These are phyloP conservation scores for Penicillium sp. DNA, from an alignment of 2,329 filamentous ascomycete genomes.

Conservation along the genomic window DNA sequence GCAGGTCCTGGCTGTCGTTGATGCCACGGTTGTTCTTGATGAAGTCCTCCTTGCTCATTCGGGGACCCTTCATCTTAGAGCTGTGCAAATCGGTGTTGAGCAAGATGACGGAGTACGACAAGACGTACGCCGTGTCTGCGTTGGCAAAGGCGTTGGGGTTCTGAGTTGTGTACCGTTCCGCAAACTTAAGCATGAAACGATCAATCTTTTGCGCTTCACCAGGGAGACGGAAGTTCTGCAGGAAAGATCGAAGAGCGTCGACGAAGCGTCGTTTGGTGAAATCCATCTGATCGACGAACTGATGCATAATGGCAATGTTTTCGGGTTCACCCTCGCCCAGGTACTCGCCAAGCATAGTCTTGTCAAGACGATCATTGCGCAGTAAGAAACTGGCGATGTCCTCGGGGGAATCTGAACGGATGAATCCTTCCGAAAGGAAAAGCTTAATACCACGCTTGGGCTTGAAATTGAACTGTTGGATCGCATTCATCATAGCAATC, in stretches of 20 bases:
- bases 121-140: constrained; percentile 93
- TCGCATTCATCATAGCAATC: constrained; percentile 85
- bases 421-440: constrained; percentile 83
- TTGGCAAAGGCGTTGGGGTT: constrained; percentile 98
- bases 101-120: constrained; percentile 95
- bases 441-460: constrained; percentile 90
- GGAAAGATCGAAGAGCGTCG: constrained; percentile 84
- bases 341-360: constrained; percentile 89
- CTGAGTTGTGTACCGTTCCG: constrained; percentile 89
- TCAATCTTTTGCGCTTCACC: constrained; percentile 99
- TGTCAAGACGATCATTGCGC: constrained; percentile 82
- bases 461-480: constrained; percentile 96
- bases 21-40: constrained; percentile 99
- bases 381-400: constrained; percentile 86
- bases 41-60: constrained; percentile 96
- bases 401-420: constrained; percentile 73
- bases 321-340: constrained; percentile 90
- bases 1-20: constrained; percentile 92
- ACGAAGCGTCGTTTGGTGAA: constrained; percentile 91
- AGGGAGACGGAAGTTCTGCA: constrained; percentile 92
- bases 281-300: constrained; percentile 94
- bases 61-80: constrained; percentile 73
- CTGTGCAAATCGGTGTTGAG: constrained; percentile 96
- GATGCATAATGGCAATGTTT: constrained; percentile 97
- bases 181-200: constrained; percentile 99